A percentile compares a stretch with the other conserved stretches of the same genome.
Conservation (phyloP, 108 stramenopile genomes). For the Cyclotella distinguenda region DNA sequence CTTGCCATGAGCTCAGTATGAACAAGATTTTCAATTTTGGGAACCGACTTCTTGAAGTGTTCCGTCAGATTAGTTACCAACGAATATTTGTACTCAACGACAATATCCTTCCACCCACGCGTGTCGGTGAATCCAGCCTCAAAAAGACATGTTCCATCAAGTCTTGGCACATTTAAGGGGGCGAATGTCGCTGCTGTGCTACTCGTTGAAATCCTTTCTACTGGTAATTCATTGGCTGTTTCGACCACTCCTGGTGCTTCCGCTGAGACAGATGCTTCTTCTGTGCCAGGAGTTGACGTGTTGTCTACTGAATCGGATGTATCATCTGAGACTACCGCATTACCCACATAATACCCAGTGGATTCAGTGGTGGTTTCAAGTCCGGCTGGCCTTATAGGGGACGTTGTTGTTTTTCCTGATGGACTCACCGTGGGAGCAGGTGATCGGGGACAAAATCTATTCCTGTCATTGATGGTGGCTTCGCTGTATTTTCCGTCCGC, state of each 20-base stretch:
- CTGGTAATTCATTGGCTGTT: too few species aligned
- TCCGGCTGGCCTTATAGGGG: too few species aligned
- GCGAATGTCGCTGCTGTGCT: background rate
- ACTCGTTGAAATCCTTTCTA: background rate
- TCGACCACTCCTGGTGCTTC: too few species aligned
- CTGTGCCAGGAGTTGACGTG: background rate
- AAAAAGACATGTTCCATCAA: slow-evolving; percentile 6
- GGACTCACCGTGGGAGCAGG: background rate
- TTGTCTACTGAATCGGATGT: background rate
- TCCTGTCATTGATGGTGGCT: slow-evolving; percentile 14
- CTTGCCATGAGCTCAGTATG: slow-evolving; percentile 7
- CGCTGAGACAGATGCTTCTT: too few species aligned
- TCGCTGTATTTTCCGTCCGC: slow-evolving; percentile 23
- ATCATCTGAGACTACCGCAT: background rate
- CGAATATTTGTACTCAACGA: slow-evolving; percentile 5
- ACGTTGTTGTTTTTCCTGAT: background rate
- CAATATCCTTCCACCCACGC: background rate
- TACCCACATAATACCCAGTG: background rate
- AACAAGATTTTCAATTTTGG: slow-evolving; percentile 13
- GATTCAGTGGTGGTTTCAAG: background rate
- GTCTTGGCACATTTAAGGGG: background rate
- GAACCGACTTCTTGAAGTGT: background rate
- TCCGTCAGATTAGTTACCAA: background rate
- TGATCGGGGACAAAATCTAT: slow-evolving; percentile 9
- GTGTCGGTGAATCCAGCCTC: background rate